Evolutionary conservation across 805 yeast genomes (phyloP), one percentile per base, ranked within the genome.

Genomic region (Blastobotrys muscicola): DNA sequence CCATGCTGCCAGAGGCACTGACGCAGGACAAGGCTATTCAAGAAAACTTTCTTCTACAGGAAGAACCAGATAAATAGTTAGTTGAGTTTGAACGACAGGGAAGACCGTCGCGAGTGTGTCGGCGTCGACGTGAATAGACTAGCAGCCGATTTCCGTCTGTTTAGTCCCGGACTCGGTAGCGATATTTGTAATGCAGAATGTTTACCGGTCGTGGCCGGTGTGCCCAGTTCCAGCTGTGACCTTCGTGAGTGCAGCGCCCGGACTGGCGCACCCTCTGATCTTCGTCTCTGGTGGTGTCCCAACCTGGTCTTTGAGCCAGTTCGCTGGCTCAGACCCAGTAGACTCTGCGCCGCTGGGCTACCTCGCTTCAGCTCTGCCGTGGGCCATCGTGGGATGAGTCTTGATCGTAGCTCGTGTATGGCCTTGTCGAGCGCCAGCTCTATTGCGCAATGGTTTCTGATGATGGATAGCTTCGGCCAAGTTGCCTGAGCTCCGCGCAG

Each of bases 381-480:
- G 6, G 26, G 39, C 9, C 29, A 33, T 6, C 31, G 36, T 3
- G 55, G 48, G 12, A 53, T 44, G 38, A 53, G 38, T 13, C 52
- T 42, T n/a, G 58, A 44, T 29, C 86, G 70, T 43, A 87, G 60
- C 7, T 62, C 57, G n/a, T 80, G 70, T 8, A 92, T 86, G 7
- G 92, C 82, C 46, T 72, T 74, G 60, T 90, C 97, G 34, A 90
- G 66, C 0, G 87, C 82, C 60, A 90, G 81, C 57, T 90, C 98
- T 29, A 87, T 76, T 0, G 92, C 80, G 62, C 96, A 87, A 57
- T 86, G 95, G 59, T 92, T 90, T 51, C 80, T 74, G 38, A 90
- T 85, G 36, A 89, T 71, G 1, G 95, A 76, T 3, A 92, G 62
- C 56, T 85, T 85, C 0, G 96, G 95, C 97, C 97, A 90, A 0